Base-by-base conservation (phyloP, 768 basidiomycete species). In the Suillus paluster region DNA sequence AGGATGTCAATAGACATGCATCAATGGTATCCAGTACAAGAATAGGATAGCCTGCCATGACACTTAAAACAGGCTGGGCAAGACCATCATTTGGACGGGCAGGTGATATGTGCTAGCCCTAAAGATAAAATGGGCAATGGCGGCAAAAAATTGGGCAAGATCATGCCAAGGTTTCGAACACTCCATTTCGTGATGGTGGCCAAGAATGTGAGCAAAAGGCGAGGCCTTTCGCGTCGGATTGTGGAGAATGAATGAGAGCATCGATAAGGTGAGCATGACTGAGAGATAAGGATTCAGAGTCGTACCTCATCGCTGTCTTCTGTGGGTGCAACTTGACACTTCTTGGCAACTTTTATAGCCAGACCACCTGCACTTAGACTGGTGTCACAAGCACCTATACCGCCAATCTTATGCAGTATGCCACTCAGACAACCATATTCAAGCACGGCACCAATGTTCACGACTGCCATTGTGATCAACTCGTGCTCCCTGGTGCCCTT, bases 401-500 rank as follows among this genome's bases (percentile, higher is more conserved):
- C 86, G 15, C 89, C 84, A 4, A 85, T 79, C 64, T 83, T 87
- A 57, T 86, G 83, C 53, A 99, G 75, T 5, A 93, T 77, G 3
- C 94, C 88, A 6, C 81, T 83, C 4, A 88, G 81, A 30, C 86
- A 82, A 39, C 97, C 97, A 67, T 96, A 99, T 74, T 99, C 95
- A 68, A 98, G 79, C 10, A 97, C 75, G 0, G 91, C 85, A 5
- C 86, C 82, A 36, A 98, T 81, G 73, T 97, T 97, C 67, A 94
- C 81, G 50, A 91, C 79, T 0, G 87, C 97, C 94, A 99, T 97
- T 91, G 95, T 95, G 67, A 94, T 89, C 97, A 97, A 99, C 60
- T 97, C 94, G 33, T 88, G 86, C 70, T 89, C 90, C 66, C 91
- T 86, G 0, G 86, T 88, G 10, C 85, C 87, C 63, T 96, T 93